phyloP scores from a whole-genome alignment of 2,329 filamentous ascomycete species.

The Ceratocystiopsis brevicomis region DNA sequence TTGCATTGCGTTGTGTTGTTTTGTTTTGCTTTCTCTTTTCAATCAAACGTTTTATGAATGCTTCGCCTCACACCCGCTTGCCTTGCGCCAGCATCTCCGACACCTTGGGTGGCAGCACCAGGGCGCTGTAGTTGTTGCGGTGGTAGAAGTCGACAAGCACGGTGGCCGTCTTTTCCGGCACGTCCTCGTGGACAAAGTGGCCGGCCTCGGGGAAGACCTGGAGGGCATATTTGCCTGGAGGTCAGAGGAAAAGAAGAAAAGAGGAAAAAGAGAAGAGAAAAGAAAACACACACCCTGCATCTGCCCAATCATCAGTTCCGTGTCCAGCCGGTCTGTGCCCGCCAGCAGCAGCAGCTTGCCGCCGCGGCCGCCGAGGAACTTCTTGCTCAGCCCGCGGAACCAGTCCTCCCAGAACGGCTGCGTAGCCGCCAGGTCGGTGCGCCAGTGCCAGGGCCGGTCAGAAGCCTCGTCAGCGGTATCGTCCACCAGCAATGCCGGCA shows the following conservation, averaged over 20 bases:
- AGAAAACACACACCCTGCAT: conserved; percentile 69
- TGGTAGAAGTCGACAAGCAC: conserved; percentile 80
- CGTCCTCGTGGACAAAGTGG: conserved; percentile 92
- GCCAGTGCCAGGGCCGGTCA: conserved; percentile 51
- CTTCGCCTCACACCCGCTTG: conserved; percentile 29
- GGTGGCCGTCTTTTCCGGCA: conserved; percentile 74
- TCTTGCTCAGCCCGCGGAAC: conserved; percentile 74
- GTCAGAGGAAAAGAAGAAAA: not conserved
- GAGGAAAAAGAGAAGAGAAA: not conserved
- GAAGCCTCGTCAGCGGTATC: too few species aligned
- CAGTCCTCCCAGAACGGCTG: conserved; percentile 88
- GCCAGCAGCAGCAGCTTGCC: conserved; percentile 75
- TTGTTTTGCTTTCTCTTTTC: too few species aligned
- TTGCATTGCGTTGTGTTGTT: too few species aligned
- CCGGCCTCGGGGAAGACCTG: conserved; percentile 89
- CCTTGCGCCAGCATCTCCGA: conserved; percentile 49
- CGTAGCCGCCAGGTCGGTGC: conserved; percentile 65
- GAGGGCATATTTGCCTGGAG: conserved; percentile 70
- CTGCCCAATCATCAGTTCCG: conserved; percentile 83
- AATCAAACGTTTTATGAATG: not conserved
- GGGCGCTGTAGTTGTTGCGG: conserved; percentile 65
- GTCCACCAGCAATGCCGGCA: conserved; percentile 55
- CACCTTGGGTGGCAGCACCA: conserved; percentile 87
- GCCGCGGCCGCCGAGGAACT: conserved; percentile 65
- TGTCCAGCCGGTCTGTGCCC: conserved; percentile 77